Evolutionary conservation across 2,329 filamentous ascomycete species (phyloP).

Genomic region (Clonostachys chloroleuca): DNA sequence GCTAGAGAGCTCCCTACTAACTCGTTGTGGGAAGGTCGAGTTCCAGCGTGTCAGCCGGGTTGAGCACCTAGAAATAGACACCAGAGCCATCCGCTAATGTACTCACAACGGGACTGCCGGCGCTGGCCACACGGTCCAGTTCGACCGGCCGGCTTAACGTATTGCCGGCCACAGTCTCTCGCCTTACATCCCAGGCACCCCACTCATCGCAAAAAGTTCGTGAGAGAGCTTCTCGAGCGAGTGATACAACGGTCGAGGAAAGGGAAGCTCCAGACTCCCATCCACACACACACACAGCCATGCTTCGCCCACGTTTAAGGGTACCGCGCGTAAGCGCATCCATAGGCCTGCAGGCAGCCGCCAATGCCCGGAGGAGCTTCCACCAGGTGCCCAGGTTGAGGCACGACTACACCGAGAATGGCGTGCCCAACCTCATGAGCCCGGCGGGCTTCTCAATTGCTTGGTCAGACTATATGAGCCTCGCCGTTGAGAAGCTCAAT

Average conservation of each 20-base stretch:
- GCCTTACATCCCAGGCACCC: not conserved
- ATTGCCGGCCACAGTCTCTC: not conserved
- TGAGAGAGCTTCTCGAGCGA: not conserved
- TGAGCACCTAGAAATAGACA: no score
- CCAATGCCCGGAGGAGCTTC: constrained; percentile 30
- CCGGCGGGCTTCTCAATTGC: constrained; percentile 66
- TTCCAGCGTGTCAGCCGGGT: no score
- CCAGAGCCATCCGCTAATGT: no score
- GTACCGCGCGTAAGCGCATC: constrained; percentile 37
- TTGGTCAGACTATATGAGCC: constrained; percentile 77
- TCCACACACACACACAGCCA: constrained; percentile 11
- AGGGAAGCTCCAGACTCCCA: not conserved
- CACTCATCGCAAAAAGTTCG: constrained; percentile 3
- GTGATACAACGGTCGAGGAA: not conserved
- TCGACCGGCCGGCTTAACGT: no score
- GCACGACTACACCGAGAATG: constrained; percentile 37
- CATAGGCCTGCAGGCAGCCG: constrained; percentile 24
- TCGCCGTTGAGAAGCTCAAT: constrained; percentile 75
- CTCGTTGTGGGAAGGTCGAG: no score
- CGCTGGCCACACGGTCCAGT: no score
- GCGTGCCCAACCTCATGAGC: constrained; percentile 68
- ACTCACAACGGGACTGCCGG: not conserved
- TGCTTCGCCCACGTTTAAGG: constrained; percentile 52
- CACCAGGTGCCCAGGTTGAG: constrained; percentile 42
- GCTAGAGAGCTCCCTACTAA: no score